A percentile compares a stretch with the other conserved stretches of the same genome.
Conservation (phyloP, 352 stramenopile genomes). For the Phytopythium mirpurense region DNA sequence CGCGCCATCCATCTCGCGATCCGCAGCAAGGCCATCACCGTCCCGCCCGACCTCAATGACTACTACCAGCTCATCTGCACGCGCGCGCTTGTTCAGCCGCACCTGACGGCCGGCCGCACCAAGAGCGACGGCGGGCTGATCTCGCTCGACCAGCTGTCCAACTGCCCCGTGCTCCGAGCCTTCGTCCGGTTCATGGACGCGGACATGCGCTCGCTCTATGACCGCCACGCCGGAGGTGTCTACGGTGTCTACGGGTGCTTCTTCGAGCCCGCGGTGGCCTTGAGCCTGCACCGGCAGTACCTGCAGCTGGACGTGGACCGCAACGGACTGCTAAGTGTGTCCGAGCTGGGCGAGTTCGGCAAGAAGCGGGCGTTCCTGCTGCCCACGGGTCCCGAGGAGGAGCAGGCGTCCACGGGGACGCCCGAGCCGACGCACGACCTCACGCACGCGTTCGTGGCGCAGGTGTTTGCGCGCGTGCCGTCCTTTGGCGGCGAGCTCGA, state of each 20-base stretch:
- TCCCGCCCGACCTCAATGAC: constrained; percentile 37
- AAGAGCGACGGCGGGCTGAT: constrained; percentile 15
- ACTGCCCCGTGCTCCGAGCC: constrained; percentile 26
- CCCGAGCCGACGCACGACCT: constrained; percentile 47
- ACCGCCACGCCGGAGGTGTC: constrained; percentile 5
- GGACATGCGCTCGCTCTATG: constrained; percentile 25
- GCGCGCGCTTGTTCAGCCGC: constrained; percentile 44
- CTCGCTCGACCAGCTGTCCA: constrained; percentile 29
- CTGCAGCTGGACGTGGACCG: constrained; percentile 56
- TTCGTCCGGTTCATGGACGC: constrained; percentile 41
- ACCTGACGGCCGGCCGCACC: constrained; percentile 14
- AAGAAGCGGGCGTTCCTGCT: constrained; percentile 70
- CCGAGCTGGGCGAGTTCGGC: constrained; percentile 45
- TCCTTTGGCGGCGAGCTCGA: constrained; percentile 56
- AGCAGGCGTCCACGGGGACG: too few relatives aligned
- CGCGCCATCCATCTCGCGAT: constrained; percentile 18
- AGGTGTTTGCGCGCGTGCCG: constrained; percentile 46
- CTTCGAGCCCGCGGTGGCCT: constrained; percentile 20
- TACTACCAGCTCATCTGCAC: constrained; percentile 65
- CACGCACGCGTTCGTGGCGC: constrained; percentile 41
- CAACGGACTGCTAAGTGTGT: constrained; percentile 47
- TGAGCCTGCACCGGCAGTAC: constrained; percentile 53
- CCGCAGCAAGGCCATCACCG: constrained; percentile 4
- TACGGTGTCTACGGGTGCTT: neutral
- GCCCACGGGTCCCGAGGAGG: too few relatives aligned